These are phyloP conservation scores for Colletotrichum aenigma DNA, from an alignment of 2,329 filamentous ascomycete species.

Conservation along the genomic window DNA sequence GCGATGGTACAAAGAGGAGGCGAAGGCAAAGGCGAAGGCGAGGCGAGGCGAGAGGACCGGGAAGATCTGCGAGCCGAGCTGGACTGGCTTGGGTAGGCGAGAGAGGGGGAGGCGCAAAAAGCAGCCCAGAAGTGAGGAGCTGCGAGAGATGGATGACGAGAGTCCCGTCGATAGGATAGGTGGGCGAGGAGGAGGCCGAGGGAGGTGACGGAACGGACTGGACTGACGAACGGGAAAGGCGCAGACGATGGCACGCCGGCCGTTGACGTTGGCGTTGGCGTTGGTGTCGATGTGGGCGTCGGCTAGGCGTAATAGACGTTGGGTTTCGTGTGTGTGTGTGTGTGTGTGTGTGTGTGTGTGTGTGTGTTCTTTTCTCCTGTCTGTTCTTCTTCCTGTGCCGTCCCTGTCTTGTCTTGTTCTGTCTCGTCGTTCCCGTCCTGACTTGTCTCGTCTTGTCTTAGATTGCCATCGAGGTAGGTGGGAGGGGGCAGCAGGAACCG, in stretches of 20 bases:
- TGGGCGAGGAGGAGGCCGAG: neutral
- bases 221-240: neutral
- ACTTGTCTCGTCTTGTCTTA: constrained; percentile 9
- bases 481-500: neutral
- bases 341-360: neutral
- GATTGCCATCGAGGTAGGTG: neutral
- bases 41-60: neutral
- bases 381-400: neutral
- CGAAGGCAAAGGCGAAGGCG: neutral
- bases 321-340: neutral
- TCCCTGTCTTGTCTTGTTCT: neutral
- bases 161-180: neutral
- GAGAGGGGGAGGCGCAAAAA: neutral
- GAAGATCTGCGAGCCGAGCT: neutral
- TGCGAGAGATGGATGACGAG: neutral
- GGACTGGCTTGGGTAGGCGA: neutral
- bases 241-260: neutral
- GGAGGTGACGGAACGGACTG: neutral
- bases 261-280: neutral
- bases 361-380: neutral
- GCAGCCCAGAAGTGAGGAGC: neutral
- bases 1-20: neutral
- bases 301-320: neutral
- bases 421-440: neutral
- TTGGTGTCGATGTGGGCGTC: neutral